phyloP scores from a whole-genome alignment of 306 rosid species.

The Dryas octopetala region DNA sequence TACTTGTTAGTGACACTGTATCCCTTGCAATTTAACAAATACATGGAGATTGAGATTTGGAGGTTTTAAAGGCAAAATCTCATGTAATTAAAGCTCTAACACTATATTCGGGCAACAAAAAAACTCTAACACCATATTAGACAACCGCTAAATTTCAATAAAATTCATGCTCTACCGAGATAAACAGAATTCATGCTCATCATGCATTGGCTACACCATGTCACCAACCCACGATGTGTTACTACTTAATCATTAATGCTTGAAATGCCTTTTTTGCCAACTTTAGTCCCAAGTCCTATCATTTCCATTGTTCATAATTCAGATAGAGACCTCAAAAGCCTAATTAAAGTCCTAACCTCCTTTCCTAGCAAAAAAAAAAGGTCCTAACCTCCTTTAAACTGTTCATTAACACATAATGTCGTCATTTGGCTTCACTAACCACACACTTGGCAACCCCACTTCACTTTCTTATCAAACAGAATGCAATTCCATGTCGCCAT shows the following conservation, averaged over 20 bases:
- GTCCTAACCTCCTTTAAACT: neutral
- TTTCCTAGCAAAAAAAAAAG: neutral
- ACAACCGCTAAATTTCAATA: too few relatives aligned
- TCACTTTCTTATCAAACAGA: constrained; percentile 1
- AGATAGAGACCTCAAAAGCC: neutral
- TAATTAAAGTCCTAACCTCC: constrained; percentile 10
- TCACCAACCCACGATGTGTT: neutral
- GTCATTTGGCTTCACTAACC: constrained; percentile 14
- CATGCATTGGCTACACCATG: neutral
- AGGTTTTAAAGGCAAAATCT: too few relatives aligned
- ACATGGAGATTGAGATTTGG: too few relatives aligned
- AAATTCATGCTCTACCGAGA: too few relatives aligned
- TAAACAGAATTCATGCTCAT: neutral
- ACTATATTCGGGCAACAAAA: too few relatives aligned
- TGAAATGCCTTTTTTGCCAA: neutral
- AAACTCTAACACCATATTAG: too few relatives aligned
- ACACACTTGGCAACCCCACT: constrained; percentile 1
- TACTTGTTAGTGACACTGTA: too few relatives aligned
- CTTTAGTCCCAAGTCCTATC: neutral
- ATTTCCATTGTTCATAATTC: neutral
- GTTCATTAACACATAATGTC: constrained; percentile 14
- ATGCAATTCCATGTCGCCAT: constrained; percentile 21
- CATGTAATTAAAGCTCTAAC: too few relatives aligned
- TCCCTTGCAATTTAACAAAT: too few relatives aligned
- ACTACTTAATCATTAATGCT: neutral